Percentiles rank a stretch among this genome's conserved stretches.
phyloP scores from a whole-genome alignment of 2,329 filamentous ascomycete species.

The Penicillium sclerotiorum region DNA sequence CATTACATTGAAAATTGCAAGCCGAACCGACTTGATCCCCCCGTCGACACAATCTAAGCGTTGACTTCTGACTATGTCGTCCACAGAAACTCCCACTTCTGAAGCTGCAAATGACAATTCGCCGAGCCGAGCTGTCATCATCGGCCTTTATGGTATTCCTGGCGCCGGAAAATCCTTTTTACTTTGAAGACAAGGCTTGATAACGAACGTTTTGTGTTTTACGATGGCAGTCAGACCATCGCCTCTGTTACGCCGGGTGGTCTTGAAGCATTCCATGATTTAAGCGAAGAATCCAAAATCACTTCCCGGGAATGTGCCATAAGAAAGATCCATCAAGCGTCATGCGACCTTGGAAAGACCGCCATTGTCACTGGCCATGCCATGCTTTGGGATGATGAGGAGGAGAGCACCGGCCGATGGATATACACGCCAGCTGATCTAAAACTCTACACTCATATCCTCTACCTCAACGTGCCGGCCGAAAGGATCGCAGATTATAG shows the following conservation, averaged over 20 bases:
- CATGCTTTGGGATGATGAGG: slow-evolving; percentile 54
- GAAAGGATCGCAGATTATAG: slow-evolving; percentile 43
- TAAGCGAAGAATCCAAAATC: slow-evolving; percentile 41
- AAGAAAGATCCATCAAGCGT: slow-evolving; percentile 44
- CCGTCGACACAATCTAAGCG: no score
- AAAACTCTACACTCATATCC: slow-evolving; percentile 57
- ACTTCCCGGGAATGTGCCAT: slow-evolving; percentile 52
- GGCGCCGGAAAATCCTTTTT: slow-evolving; percentile 58
- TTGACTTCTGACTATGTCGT: no score
- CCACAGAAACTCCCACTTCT: no score
- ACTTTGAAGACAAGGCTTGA: slow-evolving; percentile 45
- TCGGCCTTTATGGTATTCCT: slow-evolving; percentile 60
- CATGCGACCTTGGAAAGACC: slow-evolving; percentile 31
- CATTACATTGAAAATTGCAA: no score
- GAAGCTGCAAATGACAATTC: background rate
- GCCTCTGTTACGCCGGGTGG: slow-evolving; percentile 48
- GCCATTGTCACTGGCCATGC: slow-evolving; percentile 60
- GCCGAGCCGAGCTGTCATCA: slow-evolving; percentile 1
- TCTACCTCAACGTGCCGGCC: slow-evolving; percentile 55
- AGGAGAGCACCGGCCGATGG: slow-evolving; percentile 19
- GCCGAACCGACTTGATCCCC: no score
- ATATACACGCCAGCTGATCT: slow-evolving; percentile 53
- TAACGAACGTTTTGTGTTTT: slow-evolving; percentile 47
- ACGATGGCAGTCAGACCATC: slow-evolving; percentile 58
- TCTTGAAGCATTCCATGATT: slow-evolving; percentile 50